Evolutionary conservation across 352 stramenopile species (phyloP), one percentile per base, ranked within the genome.

Genomic region (Globisporangium polare): DNA sequence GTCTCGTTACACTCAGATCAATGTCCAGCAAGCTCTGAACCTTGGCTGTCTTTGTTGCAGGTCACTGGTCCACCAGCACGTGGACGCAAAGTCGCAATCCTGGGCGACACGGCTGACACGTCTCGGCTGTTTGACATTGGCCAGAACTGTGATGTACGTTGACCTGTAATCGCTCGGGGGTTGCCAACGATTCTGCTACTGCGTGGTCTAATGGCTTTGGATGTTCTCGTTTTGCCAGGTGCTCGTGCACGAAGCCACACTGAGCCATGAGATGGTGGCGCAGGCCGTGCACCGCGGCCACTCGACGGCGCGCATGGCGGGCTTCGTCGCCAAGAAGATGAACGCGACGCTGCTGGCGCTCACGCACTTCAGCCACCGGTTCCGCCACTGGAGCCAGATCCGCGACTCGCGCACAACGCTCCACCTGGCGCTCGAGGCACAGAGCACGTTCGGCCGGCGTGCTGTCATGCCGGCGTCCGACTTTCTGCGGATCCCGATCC

Each of bases 341-440:
- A 90, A 92, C 45, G 82, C 87, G 33, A 86, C 75, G 43, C 63
- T 94, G 27, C 69, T 96, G 10, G 86, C 84, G 20, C 65, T 96
- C 33, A 96, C 85, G 18, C 87, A 96, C 61, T 94, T 96, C 52
- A 95, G 85, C 53, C 78, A 90, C 51, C 83, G 84, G n/a, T 96
- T 94, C 53, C 73, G 80, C 17, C 71, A 89, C 52, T 91, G 81
- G 83, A 75, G 73, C 4, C 61, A 58, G n/a, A 61, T 72, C 22
- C 67, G 64, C 18, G 65, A 61, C 10, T 62, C 71, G 20, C 70
- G 66, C 2, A 85, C 81, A 51, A 94, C 83, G 17, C 76, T 93
- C 56, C 74, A 91, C 60, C 68, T 96, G 13, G 76, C 80, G 33
- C 43, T 78, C 13, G 83, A 96, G 55, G 85, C 87, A 0, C 77